Evolutionary conservation across 1,284 basidiomycete genomes (phyloP).

Genomic region (Pseudozyma sp.): DNA sequence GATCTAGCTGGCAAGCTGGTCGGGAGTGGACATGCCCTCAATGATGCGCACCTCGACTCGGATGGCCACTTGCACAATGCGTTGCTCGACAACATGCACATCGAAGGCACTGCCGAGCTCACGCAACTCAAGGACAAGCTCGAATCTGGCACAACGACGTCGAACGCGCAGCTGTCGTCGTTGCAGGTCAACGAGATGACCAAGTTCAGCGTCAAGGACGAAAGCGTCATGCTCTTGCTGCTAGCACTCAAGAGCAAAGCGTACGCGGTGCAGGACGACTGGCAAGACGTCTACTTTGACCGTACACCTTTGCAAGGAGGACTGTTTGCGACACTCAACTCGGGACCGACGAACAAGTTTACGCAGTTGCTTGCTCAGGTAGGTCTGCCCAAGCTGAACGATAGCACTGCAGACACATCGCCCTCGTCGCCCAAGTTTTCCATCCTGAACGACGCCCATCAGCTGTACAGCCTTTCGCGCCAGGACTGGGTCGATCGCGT

Average conservation of each 20-base stretch:
- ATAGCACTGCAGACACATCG: neutral
- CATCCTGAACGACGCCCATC: constrained; percentile 27
- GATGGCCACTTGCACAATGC: constrained; percentile 37
- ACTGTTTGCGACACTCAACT: constrained; percentile 21
- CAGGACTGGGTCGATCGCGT: constrained; percentile 34
- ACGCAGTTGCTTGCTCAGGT: constrained; percentile 38
- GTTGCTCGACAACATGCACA: constrained; percentile 28
- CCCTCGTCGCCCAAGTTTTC: constrained; percentile 9
- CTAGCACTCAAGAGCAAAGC: constrained; percentile 24
- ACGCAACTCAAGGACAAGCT: constrained; percentile 21
- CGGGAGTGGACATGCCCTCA: constrained; percentile 11
- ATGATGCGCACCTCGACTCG: constrained; percentile 25
- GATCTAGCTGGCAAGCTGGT: constrained; percentile 27
- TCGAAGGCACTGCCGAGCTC: constrained; percentile 27
- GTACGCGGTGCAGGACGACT: constrained; percentile 31
- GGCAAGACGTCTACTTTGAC: constrained; percentile 32
- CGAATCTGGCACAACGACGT: constrained; percentile 7
- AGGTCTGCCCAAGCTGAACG: constrained; percentile 18
- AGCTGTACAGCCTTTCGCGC: constrained; percentile 32
- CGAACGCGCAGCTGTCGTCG: constrained; percentile 1
- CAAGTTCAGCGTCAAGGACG: constrained; percentile 26
- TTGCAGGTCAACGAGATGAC: constrained; percentile 27
- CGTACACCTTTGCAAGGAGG: constrained; percentile 16
- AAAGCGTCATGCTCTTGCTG: constrained; percentile 38
- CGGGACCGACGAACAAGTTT: constrained; percentile 36